phyloP scores from a whole-genome alignment of 352 stramenopile species.

The Aphanomyces astaci region DNA sequence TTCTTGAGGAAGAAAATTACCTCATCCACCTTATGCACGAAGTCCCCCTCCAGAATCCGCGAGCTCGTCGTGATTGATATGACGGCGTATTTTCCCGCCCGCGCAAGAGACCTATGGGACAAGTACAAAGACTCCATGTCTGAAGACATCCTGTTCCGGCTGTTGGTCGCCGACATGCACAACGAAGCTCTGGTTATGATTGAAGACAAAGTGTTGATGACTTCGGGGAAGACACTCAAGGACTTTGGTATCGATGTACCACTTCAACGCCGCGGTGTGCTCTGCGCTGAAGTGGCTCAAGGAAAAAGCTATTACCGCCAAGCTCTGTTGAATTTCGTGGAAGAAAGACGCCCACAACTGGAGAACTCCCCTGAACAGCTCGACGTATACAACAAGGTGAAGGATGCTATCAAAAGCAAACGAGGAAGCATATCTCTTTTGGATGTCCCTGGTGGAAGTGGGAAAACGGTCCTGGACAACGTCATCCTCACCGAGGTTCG shows the following conservation, averaged over 20 bases:
- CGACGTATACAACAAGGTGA: slow-evolving; percentile 23
- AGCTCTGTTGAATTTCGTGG: slow-evolving; percentile 9
- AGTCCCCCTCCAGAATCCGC: slow-evolving; percentile 25
- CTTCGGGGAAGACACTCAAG: slow-evolving; percentile 8
- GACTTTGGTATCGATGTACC: slow-evolving; percentile 22
- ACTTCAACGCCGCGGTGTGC: slow-evolving; percentile 2
- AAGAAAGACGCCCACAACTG: not conserved
- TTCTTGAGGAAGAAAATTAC: slow-evolving; percentile 26
- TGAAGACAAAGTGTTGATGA: not conserved
- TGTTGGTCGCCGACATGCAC: slow-evolving; percentile 24
- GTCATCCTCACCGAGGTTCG: slow-evolving; percentile 28
- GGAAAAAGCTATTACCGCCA: slow-evolving; percentile 9
- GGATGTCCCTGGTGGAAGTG: slow-evolving; percentile 29
- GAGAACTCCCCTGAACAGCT: slow-evolving; percentile 15
- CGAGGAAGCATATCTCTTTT: slow-evolving; percentile 29
- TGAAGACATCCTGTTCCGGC: slow-evolving; percentile 23
- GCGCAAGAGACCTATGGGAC: not conserved
- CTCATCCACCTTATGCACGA: slow-evolving; percentile 26
- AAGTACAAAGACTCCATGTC: not conserved
- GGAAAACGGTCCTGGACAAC: slow-evolving; percentile 30
- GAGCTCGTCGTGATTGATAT: slow-evolving; percentile 31
- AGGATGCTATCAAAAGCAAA: not conserved
- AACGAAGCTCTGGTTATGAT: slow-evolving; percentile 18
- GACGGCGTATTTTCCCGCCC: not conserved
- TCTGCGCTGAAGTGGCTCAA: not conserved